These are phyloP conservation scores for Salmacisia buchloeana DNA, from an alignment of 1,284 basidiomycete species.

Conservation along the genomic window DNA sequence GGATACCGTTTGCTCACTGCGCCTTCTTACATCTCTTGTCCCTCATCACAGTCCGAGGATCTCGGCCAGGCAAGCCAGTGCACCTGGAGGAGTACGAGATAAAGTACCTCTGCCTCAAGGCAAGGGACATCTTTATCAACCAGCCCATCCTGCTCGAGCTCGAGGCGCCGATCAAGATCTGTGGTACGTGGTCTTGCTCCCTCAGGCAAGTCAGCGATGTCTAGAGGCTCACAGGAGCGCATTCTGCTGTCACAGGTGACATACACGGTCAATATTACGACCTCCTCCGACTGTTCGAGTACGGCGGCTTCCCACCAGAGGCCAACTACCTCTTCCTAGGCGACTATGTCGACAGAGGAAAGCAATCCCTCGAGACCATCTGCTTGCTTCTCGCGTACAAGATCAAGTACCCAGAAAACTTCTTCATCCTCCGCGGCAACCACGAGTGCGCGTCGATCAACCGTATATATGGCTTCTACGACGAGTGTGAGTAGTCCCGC, in stretches of 20 bases:
- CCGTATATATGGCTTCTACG: slow-evolving; percentile 93
- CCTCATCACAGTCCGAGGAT: slow-evolving; percentile 66
- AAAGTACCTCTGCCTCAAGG: slow-evolving; percentile 89
- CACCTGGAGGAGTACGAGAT: slow-evolving; percentile 93
- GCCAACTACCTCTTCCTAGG: slow-evolving; percentile 94
- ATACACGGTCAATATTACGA: slow-evolving; percentile 96
- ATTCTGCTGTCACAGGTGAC: slow-evolving; percentile 61
- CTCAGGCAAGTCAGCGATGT: background rate
- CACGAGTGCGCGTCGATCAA: slow-evolving; percentile 93
- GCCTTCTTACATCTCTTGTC: background rate
- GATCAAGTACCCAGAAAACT: slow-evolving; percentile 98
- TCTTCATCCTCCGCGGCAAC: slow-evolving; percentile 89
- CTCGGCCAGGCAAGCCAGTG: slow-evolving; percentile 87
- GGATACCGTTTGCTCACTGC: background rate
- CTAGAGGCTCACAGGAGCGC: background rate
- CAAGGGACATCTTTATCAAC: slow-evolving; percentile 90
- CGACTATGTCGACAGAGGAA: slow-evolving; percentile 91
- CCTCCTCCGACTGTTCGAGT: slow-evolving; percentile 85
- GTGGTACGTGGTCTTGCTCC: slow-evolving; percentile 61
- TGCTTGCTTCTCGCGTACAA: slow-evolving; percentile 81
- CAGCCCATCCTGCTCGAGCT: slow-evolving; percentile 89
- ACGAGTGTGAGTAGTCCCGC: slow-evolving; percentile 67
- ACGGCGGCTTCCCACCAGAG: slow-evolving; percentile 90
- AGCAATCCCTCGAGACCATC: slow-evolving; percentile 89
- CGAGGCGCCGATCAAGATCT: slow-evolving; percentile 95